A percentile compares a stretch with the other conserved stretches of the same genome.
These are phyloP conservation scores for Ustilago bromivora DNA, from an alignment of 1,284 basidiomycete genomes.

Conservation along the genomic window DNA sequence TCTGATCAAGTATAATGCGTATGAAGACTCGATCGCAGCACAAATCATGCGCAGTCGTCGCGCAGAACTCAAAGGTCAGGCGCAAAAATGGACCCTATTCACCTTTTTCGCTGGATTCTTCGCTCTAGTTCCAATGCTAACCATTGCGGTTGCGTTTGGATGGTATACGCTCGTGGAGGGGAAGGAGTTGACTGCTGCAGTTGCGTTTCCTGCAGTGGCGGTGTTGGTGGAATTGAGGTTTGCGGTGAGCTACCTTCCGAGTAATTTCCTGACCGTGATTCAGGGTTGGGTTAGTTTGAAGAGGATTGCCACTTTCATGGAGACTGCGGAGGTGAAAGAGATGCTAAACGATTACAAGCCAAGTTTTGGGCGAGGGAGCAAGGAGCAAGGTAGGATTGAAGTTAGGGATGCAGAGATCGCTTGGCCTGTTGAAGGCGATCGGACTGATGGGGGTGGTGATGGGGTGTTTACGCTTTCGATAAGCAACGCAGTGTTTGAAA, in stretches of 20 bases:
- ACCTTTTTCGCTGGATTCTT: constrained; percentile 39
- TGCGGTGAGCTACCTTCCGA: constrained; percentile 42
- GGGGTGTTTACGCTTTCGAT: constrained; percentile 28
- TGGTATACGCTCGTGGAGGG: constrained; percentile 48
- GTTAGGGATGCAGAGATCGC: constrained; percentile 28
- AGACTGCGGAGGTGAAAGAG: constrained; percentile 77
- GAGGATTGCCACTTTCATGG: constrained; percentile 82
- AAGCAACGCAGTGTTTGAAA: constrained; percentile 20
- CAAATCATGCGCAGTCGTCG: constrained; percentile 29
- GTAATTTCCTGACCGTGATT: constrained; percentile 49
- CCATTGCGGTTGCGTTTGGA: constrained; percentile 43
- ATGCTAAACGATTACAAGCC: constrained; percentile 5
- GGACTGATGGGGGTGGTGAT: not conserved
- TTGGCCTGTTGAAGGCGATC: constrained; percentile 21
- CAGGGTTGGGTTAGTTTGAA: constrained; percentile 81
- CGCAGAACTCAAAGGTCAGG: constrained; percentile 30
- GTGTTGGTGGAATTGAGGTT: constrained; percentile 42
- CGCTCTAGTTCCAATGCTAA: constrained; percentile 39
- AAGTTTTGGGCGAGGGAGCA: not conserved
- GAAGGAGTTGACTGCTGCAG: constrained; percentile 29
- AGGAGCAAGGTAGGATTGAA: constrained; percentile 8
- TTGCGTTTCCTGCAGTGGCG: constrained; percentile 49
- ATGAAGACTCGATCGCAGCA: constrained; percentile 43
- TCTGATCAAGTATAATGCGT: constrained; percentile 57
- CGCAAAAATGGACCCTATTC: constrained; percentile 36